A percentile compares a stretch with the other conserved stretches of the same genome.
These are phyloP conservation scores for Durusdinium trenchii DNA, from an alignment of 73 alveolate species.

Conservation along the genomic window DNA sequence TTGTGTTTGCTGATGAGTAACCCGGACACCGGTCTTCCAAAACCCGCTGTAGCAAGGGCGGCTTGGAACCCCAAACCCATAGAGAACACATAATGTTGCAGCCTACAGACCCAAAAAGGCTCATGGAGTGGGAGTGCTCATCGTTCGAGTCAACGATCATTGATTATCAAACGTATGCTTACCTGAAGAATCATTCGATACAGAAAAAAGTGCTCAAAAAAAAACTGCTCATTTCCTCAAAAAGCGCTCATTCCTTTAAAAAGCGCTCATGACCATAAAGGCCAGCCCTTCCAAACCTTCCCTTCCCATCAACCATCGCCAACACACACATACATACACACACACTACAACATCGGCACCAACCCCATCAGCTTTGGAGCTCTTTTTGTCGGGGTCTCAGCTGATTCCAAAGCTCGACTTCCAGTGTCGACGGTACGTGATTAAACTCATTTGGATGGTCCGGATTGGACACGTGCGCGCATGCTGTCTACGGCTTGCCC, in stretches of 20 bases:
- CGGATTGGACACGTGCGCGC: not conserved
- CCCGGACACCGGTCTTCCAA: no score
- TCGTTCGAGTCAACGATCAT: no score
- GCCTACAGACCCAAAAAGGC: no score
- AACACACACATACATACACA: not conserved
- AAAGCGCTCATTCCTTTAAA: not conserved
- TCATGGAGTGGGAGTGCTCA: no score
- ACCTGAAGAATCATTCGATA: conserved; percentile 13
- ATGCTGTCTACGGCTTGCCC: not conserved
- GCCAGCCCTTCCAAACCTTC: no score
- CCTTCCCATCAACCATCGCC: not conserved
- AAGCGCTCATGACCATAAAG: not conserved
- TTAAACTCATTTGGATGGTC: not conserved
- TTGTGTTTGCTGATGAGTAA: no score
- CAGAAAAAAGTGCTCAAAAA: not conserved
- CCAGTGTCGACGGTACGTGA: not conserved
- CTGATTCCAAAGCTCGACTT: not conserved
- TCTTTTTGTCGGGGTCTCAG: not conserved
- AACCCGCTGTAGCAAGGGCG: no score
- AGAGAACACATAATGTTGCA: no score
- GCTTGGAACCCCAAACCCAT: no score
- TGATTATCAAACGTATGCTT: no score
- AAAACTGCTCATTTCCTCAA: not conserved
- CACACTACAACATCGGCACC: not conserved
- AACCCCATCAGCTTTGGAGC: not conserved